phyloP scores from a whole-genome alignment of 352 stramenopile genomes.

The Pythium chondricola region DNA sequence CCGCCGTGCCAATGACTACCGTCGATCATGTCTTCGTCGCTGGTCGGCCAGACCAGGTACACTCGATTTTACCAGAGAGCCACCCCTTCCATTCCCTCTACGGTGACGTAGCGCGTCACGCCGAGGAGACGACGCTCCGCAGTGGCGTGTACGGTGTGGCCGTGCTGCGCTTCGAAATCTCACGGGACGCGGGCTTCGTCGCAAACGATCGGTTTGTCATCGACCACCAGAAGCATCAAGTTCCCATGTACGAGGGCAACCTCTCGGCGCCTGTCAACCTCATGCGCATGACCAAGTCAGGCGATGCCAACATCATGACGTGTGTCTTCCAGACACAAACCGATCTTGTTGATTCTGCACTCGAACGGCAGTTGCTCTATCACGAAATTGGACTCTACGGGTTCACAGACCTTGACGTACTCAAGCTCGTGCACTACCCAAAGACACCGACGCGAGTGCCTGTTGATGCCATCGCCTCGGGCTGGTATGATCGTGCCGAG shows the following conservation, averaged over 20 bases:
- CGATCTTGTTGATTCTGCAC: not conserved
- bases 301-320: not conserved
- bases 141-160: conserved; percentile 6
- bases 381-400: conserved; percentile 2
- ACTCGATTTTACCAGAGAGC: not conserved
- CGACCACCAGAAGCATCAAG: conserved; percentile 5
- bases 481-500: conserved; percentile 10
- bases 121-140: not conserved
- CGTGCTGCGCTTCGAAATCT: not conserved
- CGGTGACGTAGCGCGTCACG: not conserved
- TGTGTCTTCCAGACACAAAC: conserved; percentile 4
- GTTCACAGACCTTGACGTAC: conserved; percentile 1
- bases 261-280: conserved; percentile 3
- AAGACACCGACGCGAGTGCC: conserved; percentile 2
- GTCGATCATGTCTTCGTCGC: conserved; percentile 2
- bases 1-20: not conserved
- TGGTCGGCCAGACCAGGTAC: conserved; percentile 2
- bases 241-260: not conserved
- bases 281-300: conserved; percentile 7
- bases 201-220: conserved; percentile 7
- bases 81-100: conserved; percentile 9
- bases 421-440: conserved; percentile 2
- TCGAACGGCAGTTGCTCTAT: not conserved
- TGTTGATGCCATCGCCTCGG: not conserved
- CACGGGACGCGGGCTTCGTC: not conserved